Conservation (phyloP, 345 rosid species). For the Aquilaria sinensis region DNA sequence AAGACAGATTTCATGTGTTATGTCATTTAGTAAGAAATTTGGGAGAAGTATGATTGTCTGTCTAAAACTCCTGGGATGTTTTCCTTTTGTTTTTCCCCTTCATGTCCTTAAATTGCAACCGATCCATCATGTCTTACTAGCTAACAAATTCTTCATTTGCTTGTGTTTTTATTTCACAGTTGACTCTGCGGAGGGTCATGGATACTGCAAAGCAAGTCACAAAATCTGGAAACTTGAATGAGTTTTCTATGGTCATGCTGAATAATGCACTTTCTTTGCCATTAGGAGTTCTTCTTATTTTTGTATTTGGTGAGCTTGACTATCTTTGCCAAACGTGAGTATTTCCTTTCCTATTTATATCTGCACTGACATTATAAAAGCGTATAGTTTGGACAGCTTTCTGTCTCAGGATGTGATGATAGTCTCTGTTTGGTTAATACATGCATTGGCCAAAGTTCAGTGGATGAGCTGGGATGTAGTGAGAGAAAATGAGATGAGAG, state of each 20-base stretch:
- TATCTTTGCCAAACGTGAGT: constrained; percentile 78
- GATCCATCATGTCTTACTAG: not conserved
- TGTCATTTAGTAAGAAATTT: no score
- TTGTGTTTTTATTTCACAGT: constrained; percentile 38
- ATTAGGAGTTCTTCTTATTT: constrained; percentile 67
- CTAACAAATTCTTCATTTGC: constrained; percentile 10
- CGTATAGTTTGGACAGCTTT: not conserved
- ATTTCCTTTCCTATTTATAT: not conserved
- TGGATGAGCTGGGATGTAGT: no score
- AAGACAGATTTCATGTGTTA: no score
- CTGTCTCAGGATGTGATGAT: not conserved
- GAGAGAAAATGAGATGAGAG: no score
- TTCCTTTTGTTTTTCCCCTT: no score
- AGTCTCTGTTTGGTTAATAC: not conserved
- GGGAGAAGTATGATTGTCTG: no score
- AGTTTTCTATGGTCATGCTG: constrained; percentile 96
- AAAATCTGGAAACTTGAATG: constrained; percentile 85
- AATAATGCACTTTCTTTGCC: constrained; percentile 93
- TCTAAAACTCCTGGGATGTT: no score
- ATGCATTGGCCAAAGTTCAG: no score
- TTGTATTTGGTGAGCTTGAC: constrained; percentile 77
- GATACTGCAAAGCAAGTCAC: constrained; percentile 95
- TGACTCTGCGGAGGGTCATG: constrained; percentile 90
- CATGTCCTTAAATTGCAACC: no score
- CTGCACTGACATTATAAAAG: not conserved